Evolutionary conservation across 441 rosid species (phyloP).

Genomic region (Populus tomentosa): DNA sequence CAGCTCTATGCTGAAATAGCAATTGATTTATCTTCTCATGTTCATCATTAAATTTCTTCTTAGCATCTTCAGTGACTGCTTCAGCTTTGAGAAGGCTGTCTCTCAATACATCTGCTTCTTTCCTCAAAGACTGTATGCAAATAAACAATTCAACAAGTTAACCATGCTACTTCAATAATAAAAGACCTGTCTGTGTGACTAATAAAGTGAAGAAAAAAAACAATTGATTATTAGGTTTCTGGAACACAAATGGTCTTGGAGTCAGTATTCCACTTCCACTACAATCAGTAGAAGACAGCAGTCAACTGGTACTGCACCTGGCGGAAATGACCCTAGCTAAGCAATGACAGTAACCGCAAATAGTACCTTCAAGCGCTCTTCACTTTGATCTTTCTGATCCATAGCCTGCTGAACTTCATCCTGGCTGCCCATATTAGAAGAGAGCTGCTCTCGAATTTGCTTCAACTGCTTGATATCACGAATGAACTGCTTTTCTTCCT

Average conservation of each 20-base stretch:
- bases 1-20: conserved; percentile 47
- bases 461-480: conserved; percentile 71
- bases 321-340: neutral
- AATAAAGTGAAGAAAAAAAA: neutral
- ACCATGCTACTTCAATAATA: neutral
- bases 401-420: conserved; percentile 58
- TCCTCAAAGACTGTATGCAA: conserved; percentile 50
- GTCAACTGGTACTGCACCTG: neutral
- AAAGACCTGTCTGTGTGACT: neutral
- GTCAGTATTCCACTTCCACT: neutral
- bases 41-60: conserved; percentile 43
- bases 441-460: conserved; percentile 51
- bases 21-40: conserved; percentile 41
- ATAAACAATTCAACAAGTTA: conserved; percentile 10
- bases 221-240: neutral
- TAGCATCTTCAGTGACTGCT: conserved; percentile 51
- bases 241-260: neutral
- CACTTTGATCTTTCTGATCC: conserved; percentile 57
- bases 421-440: conserved; percentile 49
- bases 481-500: conserved; percentile 72
- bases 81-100: conserved; percentile 52
- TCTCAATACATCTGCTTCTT: conserved; percentile 63
- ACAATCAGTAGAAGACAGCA: neutral
- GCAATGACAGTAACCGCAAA: neutral
- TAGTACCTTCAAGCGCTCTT: conserved; percentile 68